Conservation (phyloP, 331 rosid species). For the Spiraea crenata region DNA sequence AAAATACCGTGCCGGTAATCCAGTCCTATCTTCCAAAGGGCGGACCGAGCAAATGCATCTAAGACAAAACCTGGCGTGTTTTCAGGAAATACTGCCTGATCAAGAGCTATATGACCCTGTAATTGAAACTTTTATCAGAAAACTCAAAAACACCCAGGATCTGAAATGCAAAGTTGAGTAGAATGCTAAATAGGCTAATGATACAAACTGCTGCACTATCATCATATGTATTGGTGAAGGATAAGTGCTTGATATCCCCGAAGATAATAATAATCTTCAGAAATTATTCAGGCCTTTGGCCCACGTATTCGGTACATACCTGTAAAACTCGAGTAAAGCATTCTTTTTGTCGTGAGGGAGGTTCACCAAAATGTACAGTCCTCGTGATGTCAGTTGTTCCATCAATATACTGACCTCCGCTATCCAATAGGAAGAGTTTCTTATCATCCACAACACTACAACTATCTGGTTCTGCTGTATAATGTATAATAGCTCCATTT, state of each 20-base stretch:
- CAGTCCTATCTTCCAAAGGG: constrained; percentile 94
- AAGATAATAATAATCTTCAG: not conserved
- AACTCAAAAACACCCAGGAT: constrained; percentile 10
- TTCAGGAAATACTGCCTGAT: constrained; percentile 84
- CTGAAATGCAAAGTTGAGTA: constrained; percentile 19
- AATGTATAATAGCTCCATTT: constrained; percentile 94
- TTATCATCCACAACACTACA: constrained; percentile 71
- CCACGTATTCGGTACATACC: constrained; percentile 30
- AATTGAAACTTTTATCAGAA: constrained; percentile 31
- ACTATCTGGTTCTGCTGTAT: constrained; percentile 81
- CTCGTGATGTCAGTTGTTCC: constrained; percentile 97
- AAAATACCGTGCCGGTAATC: constrained; percentile 89
- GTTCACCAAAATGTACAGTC: constrained; percentile 92
- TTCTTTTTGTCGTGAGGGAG: constrained; percentile 65
- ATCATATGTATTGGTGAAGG: not conserved
- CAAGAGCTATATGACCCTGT: constrained; percentile 96
- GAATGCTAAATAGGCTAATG: not conserved
- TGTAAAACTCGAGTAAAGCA: constrained; percentile 94
- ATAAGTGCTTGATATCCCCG: not conserved
- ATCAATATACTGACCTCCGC: constrained; percentile 94
- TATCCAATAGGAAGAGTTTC: constrained; percentile 86
- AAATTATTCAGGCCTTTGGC: not conserved
- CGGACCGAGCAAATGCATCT: constrained; percentile 94
- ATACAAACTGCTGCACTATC: not conserved
- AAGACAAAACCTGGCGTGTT: constrained; percentile 86